A percentile compares a stretch with the other conserved stretches of the same genome.
Conservation (phyloP, 257 asterid species). For the Ophiorrhiza pumila region DNA sequence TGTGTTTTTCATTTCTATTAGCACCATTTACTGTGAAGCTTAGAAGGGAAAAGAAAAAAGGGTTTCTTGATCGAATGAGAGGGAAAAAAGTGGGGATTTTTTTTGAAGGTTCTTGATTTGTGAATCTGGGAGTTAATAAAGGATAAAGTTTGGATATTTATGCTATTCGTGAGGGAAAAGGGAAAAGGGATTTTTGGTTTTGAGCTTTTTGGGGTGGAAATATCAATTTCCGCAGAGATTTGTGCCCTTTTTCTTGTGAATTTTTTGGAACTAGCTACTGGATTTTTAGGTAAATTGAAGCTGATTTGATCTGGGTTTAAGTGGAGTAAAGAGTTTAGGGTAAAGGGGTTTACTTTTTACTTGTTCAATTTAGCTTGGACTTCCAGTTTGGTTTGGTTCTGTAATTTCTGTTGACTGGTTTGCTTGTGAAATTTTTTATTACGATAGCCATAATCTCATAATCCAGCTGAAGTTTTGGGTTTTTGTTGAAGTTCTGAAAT, state of each 20-base stretch:
- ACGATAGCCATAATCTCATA: background rate
- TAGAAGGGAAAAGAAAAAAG: background rate
- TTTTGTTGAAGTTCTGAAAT: background rate
- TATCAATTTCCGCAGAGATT: background rate
- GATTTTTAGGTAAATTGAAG: background rate
- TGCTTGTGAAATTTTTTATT: background rate
- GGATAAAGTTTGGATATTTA: background rate
- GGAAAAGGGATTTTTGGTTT: background rate
- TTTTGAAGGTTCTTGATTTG: background rate
- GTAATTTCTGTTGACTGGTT: background rate
- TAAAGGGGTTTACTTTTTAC: slow-evolving; percentile 7
- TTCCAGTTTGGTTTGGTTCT: slow-evolving; percentile 7
- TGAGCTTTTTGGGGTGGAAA: background rate
- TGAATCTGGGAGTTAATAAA: slow-evolving; percentile 8
- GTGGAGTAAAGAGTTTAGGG: slow-evolving; percentile 2
- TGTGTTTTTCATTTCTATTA: background rate
- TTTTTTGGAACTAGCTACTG: background rate
- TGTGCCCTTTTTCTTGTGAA: background rate
- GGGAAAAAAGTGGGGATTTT: background rate
- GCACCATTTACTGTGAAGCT: background rate
- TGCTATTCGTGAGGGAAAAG: background rate
- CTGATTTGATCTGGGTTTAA: background rate
- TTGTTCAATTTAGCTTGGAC: background rate
- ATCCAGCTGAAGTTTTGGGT: background rate
- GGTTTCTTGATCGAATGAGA: background rate